phyloP scores from a whole-genome alignment of 805 yeast genomes.

The Phaffomyces antillensis region DNA sequence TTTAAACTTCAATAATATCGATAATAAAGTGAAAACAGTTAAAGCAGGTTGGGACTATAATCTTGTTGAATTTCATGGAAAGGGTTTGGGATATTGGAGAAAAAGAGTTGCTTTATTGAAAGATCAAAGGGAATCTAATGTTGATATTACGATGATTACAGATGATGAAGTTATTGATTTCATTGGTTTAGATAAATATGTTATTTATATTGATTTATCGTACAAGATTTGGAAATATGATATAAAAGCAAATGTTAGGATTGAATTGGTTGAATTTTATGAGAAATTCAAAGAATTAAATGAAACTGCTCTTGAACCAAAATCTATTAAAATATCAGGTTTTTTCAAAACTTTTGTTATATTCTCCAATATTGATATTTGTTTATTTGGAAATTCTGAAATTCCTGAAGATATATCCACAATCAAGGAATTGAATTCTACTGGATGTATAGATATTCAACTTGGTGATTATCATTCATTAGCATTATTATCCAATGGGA shows the following conservation, averaged over 20 bases:
- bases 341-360: constrained; percentile 47
- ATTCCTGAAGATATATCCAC: constrained; percentile 27
- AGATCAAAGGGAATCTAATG: constrained; percentile 28
- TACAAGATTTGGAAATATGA: constrained; percentile 29
- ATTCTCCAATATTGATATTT: constrained; percentile 41
- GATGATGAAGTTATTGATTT: constrained; percentile 42
- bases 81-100: constrained; percentile 58
- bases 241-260: constrained; percentile 14
- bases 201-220: constrained; percentile 40
- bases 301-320: constrained; percentile 18
- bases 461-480: constrained; percentile 69
- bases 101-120: constrained; percentile 25
- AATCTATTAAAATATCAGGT: constrained; percentile 46
- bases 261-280: constrained; percentile 26
- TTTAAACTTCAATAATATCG: constrained; percentile 12
- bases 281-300: constrained; percentile 23
- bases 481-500: constrained; percentile 55
- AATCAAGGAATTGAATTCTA: constrained; percentile 37
- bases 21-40: constrained; percentile 35
- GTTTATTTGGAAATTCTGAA: constrained; percentile 11
- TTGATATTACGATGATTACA: constrained; percentile 31
- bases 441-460: constrained; percentile 45
- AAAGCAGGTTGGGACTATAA: constrained; percentile 65
- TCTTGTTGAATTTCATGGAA: constrained; percentile 38
- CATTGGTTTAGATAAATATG: constrained; percentile 42